phyloP scores from a whole-genome alignment of 2,329 filamentous ascomycete genomes.

The Blastomyces gilchristii region DNA sequence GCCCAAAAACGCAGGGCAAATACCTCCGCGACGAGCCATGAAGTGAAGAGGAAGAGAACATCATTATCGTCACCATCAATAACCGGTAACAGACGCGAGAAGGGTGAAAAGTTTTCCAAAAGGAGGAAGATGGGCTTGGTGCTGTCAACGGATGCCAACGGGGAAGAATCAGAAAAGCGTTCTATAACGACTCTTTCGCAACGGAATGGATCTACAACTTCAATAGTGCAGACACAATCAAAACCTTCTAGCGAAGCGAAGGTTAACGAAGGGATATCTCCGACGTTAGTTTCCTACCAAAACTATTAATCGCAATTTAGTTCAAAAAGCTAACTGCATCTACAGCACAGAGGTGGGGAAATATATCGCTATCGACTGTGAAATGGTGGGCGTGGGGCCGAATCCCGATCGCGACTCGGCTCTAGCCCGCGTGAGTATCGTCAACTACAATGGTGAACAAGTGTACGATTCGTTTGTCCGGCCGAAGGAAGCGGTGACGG shows the following conservation, averaged over 20 bases:
- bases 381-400: constrained; percentile 81
- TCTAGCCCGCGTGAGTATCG: constrained; percentile 76
- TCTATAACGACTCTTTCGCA: constrained; percentile 3
- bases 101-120: not conserved
- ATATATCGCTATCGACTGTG: constrained; percentile 89
- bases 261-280: constrained; percentile 54
- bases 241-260: constrained; percentile 29
- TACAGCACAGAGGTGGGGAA: constrained; percentile 63
- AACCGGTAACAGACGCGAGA: not conserved
- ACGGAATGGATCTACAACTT: constrained; percentile 18
- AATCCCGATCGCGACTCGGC: constrained; percentile 57
- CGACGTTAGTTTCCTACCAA: constrained; percentile 26
- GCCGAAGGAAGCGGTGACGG: constrained; percentile 65
- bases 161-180: not conserved
- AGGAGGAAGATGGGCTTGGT: constrained; percentile 1
- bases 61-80: constrained; percentile 6
- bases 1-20: constrained; percentile 25
- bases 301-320: not conserved
- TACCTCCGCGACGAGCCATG: constrained; percentile 9
- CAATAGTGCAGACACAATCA: not conserved
- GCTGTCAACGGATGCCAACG: not conserved
- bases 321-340: constrained; percentile 10
- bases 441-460: constrained; percentile 87
- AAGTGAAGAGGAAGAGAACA: constrained; percentile 14
- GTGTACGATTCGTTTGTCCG: constrained; percentile 90